Evolutionary conservation across 768 basidiomycete genomes (phyloP).

Genomic region (Phylloporus scabripes): DNA sequence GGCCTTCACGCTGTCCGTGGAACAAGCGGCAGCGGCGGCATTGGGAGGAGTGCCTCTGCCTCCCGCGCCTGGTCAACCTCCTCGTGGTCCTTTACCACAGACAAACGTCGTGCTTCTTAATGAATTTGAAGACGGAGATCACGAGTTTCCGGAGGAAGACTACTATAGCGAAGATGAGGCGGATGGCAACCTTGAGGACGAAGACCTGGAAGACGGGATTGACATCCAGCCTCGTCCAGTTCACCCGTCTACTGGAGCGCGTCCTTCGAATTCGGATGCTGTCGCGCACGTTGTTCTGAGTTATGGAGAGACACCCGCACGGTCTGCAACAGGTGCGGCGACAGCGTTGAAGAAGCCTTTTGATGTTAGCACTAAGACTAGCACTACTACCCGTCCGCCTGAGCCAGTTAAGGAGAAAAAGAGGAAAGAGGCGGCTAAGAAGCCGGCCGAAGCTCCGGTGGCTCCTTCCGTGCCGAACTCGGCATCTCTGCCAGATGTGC

Average conservation of each 20-base stretch:
- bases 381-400: conserved; percentile 19
- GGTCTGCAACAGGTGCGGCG: conserved; percentile 2
- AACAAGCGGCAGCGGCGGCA: conserved; percentile 40
- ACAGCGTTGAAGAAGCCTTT: conserved; percentile 7
- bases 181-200: conserved; percentile 39
- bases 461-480: conserved; percentile 25
- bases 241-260: conserved; percentile 14
- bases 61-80: conserved; percentile 28
- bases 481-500: conserved; percentile 18
- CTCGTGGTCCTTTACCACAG: conserved; percentile 29
- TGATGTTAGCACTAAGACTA: conserved; percentile 28
- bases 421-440: conserved; percentile 31
- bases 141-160: conserved; percentile 37
- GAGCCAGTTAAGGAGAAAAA: conserved; percentile 38
- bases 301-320: conserved; percentile 32
- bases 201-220: conserved; percentile 30
- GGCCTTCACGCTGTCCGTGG: conserved; percentile 46
- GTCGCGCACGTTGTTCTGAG: conserved; percentile 38
- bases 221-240: conserved; percentile 25
- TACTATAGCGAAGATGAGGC: conserved; percentile 45
- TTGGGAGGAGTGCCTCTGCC: conserved; percentile 27
- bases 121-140: conserved; percentile 34
- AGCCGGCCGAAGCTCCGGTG: conserved; percentile 22
- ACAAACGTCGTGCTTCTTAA: conserved; percentile 36
- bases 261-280: conserved; percentile 21